phyloP scores from a whole-genome alignment of 495 filamentous ascomycete genomes.

The Tricharina praecox region DNA sequence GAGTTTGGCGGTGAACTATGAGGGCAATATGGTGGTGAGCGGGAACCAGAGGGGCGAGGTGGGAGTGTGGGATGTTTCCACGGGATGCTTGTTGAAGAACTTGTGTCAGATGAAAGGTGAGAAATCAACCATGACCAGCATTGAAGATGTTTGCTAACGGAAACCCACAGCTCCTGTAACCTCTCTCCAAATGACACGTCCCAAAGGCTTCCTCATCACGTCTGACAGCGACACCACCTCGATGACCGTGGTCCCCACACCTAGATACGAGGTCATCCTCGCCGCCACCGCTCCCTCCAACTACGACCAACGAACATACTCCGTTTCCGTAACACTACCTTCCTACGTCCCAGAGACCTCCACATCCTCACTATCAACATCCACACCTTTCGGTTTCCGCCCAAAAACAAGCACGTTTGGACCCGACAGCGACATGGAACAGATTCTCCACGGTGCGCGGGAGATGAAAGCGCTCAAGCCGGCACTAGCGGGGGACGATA shows the following conservation, averaged over 20 bases:
- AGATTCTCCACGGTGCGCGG: conserved; percentile 10
- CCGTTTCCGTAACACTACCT: background rate
- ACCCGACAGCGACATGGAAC: conserved; percentile 12
- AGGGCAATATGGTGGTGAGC: conserved; percentile 23
- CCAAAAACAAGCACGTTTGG: background rate
- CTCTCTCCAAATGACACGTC: background rate
- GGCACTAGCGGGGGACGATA: conserved; percentile 13
- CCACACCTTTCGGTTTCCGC: background rate
- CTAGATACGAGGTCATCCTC: conserved; percentile 19
- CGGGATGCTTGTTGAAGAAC: conserved; percentile 18
- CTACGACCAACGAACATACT: conserved; percentile 7
- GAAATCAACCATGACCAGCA: too few species aligned
- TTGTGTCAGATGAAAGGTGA: conserved; percentile 9
- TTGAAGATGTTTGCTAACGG: background rate
- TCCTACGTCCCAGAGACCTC: background rate
- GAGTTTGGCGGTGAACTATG: conserved; percentile 16
- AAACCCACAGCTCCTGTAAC: conserved; percentile 1
- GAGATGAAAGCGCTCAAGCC: conserved; percentile 16
- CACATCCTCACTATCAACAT: background rate
- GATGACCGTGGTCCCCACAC: background rate
- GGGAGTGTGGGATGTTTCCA: conserved; percentile 25
- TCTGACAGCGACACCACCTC: background rate
- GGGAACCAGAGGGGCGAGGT: conserved; percentile 23
- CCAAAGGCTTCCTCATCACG: background rate
- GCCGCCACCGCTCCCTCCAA: conserved; percentile 10